Conservation (phyloP, 768 basidiomycete genomes). For the Suillus subalutaceus region DNA sequence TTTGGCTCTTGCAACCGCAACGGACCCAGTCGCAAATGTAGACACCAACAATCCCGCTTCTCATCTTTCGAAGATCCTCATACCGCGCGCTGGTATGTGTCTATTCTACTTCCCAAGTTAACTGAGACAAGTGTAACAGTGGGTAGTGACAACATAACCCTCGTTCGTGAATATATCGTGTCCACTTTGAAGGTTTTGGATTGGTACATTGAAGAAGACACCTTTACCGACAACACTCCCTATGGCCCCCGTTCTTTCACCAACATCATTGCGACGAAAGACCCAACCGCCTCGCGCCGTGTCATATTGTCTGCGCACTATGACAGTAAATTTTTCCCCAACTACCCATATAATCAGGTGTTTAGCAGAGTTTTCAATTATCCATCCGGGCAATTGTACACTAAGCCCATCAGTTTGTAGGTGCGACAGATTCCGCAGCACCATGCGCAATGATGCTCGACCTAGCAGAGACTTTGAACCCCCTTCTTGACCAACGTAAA, state of each 20-base stretch:
- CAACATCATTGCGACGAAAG: slow-evolving; percentile 95
- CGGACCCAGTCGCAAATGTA: slow-evolving; percentile 68
- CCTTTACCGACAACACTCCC: slow-evolving; percentile 80
- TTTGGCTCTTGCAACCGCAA: slow-evolving; percentile 49
- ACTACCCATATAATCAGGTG: slow-evolving; percentile 76
- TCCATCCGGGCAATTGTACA: not conserved
- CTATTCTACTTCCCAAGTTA: slow-evolving; percentile 8
- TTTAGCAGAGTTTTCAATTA: slow-evolving; percentile 19
- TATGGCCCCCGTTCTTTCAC: slow-evolving; percentile 78
- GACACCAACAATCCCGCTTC: slow-evolving; percentile 67
- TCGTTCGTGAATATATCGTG: slow-evolving; percentile 83
- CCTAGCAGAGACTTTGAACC: slow-evolving; percentile 81
- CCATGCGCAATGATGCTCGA: slow-evolving; percentile 95
- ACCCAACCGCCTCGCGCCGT: slow-evolving; percentile 79
- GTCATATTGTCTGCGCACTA: slow-evolving; percentile 91
- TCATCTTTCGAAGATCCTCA: slow-evolving; percentile 81
- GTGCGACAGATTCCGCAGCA: slow-evolving; percentile 96
- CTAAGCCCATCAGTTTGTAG: slow-evolving; percentile 70
- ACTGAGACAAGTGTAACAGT: slow-evolving; percentile 39
- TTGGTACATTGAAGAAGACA: slow-evolving; percentile 89
- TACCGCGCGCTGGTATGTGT: slow-evolving; percentile 77
- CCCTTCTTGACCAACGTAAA: slow-evolving; percentile 64
- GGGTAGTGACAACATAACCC: slow-evolving; percentile 75
- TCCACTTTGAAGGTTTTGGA: slow-evolving; percentile 67
- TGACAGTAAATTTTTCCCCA: slow-evolving; percentile 87